Evolutionary conservation across 176 grass and related monocot genomes (phyloP), one percentile per base, ranked within the genome.

Genomic region (Metroxylon sagu): DNA sequence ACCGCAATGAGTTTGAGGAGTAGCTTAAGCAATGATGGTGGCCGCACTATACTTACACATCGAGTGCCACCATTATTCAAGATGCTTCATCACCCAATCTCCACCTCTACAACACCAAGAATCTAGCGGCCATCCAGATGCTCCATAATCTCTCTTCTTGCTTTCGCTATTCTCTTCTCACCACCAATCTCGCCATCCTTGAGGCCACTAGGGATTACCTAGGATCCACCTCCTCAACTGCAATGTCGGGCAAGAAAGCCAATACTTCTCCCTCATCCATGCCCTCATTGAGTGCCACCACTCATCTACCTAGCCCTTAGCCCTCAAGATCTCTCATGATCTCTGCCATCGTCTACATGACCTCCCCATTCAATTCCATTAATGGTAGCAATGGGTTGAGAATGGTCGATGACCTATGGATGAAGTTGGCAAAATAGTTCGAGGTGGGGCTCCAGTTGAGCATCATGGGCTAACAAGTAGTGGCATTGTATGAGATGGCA

Each of bases 401-500:
- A 6, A 53, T 29, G 54, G 63, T 83, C 17, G 81, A 61, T 54
- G 73, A 88, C 15, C 53, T 8, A 17, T 77, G 90, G 21, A 65
- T 62, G 76, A 78, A 77, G 54, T 30, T 83, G 4, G 87, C 84
- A 0, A 76, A 97, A 29, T 76, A 26, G 8, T 61, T 16, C 16
- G 75, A 75, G 23, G 54, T 97, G 12, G 66, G 69, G 52, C 74
- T 91, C 76, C 55, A 25, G 4, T 88, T 97, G 48, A 48, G 61
- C 59, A 21, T 85, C 16, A 72, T 97, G 19, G 71, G 29, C 66
- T 75, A 77, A 54, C 74, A 72, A 16, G 73, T 77, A 7, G 76
- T 58, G 0, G 78, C 91, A 50, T 57, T 96, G 26, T 83, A 96
- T 2, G 65, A 71, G 0, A 16, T 76, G 4, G 61, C 56, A 23